Evolutionary conservation across 768 basidiomycete genomes (phyloP).

Genomic region (Boletus speciosus): DNA sequence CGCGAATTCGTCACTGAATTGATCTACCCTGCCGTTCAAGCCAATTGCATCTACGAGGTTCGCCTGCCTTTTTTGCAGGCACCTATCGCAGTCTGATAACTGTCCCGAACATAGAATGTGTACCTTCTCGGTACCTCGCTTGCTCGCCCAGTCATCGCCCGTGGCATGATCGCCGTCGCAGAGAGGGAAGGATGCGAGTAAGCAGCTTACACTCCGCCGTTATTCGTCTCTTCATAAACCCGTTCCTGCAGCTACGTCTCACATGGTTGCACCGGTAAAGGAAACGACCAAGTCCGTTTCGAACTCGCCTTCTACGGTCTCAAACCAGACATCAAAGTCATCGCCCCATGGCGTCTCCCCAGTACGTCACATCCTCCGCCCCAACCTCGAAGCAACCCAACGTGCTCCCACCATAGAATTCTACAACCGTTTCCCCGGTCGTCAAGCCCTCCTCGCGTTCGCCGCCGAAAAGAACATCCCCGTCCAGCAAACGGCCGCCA

Average conservation of each 20-base stretch:
- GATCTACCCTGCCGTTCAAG: slow-evolving; percentile 97
- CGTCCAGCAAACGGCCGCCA: slow-evolving; percentile 90
- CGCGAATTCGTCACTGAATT: slow-evolving; percentile 94
- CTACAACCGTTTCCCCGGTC: slow-evolving; percentile 96
- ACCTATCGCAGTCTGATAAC: neutral
- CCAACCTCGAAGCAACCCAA: neutral
- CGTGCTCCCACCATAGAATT: slow-evolving; percentile 55
- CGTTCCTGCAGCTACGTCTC: slow-evolving; percentile 70
- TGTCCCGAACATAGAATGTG: slow-evolving; percentile 58
- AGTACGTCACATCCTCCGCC: slow-evolving; percentile 41
- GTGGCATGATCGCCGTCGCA: slow-evolving; percentile 95
- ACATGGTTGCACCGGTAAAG: slow-evolving; percentile 99
- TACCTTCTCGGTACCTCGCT: slow-evolving; percentile 98
- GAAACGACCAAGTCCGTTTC: slow-evolving; percentile 99
- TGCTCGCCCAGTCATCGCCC: slow-evolving; percentile 96
- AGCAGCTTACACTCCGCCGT: slow-evolving; percentile 28
- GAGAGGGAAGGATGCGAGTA: slow-evolving; percentile 94
- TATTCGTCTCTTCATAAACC: neutral
- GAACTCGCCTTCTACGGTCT: slow-evolving; percentile 99
- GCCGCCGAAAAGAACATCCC: slow-evolving; percentile 88
- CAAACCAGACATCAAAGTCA: slow-evolving; percentile 97
- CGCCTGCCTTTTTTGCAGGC: slow-evolving; percentile 2
- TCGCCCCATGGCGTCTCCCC: slow-evolving; percentile 97
- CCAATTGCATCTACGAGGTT: slow-evolving; percentile 98
- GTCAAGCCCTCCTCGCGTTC: slow-evolving; percentile 87